A percentile compares a stretch with the other conserved stretches of the same genome.
These are phyloP conservation scores for Neurospora sp. DNA, from an alignment of 495 filamentous ascomycete genomes.

Conservation along the genomic window DNA sequence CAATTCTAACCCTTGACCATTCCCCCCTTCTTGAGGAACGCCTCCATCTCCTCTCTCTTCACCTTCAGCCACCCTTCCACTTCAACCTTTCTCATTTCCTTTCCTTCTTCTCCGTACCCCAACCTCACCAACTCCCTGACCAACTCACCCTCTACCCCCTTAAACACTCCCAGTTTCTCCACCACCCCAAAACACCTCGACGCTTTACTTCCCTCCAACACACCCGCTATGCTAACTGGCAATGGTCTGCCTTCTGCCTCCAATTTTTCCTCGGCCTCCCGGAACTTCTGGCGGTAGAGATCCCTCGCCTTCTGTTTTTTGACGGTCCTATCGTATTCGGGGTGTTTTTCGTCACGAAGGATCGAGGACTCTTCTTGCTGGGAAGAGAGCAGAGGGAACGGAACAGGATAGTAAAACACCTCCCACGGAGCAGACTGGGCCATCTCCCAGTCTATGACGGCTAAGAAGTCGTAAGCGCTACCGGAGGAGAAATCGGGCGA, in stretches of 20 bases:
- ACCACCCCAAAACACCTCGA: neutral
- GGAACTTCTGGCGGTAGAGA: neutral
- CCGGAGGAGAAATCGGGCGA: neutral
- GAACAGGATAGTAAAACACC: constrained; percentile 21
- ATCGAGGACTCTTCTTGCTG: neutral
- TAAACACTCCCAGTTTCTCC: neutral
- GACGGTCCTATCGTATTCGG: neutral
- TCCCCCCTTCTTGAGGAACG: neutral
- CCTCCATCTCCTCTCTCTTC: neutral
- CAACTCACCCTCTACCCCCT: neutral
- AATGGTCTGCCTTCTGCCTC: neutral
- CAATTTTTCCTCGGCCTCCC: neutral
- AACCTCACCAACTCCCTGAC: neutral
- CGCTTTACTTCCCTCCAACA: neutral
- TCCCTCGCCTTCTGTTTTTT: neutral
- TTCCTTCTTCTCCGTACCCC: neutral
- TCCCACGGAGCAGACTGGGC: constrained; percentile 18
- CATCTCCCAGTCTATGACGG: constrained; percentile 25
- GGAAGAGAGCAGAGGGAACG: constrained; percentile 12
- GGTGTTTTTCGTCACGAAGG: neutral
- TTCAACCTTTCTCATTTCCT: neutral
- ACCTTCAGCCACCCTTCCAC: neutral
- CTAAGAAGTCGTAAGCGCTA: constrained; percentile 15
- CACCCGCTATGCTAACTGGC: neutral
- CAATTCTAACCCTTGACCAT: neutral